A percentile compares a stretch with the other conserved stretches of the same genome.
Conservation (phyloP, 306 rosid genomes). For the Hippophae tibetana region DNA sequence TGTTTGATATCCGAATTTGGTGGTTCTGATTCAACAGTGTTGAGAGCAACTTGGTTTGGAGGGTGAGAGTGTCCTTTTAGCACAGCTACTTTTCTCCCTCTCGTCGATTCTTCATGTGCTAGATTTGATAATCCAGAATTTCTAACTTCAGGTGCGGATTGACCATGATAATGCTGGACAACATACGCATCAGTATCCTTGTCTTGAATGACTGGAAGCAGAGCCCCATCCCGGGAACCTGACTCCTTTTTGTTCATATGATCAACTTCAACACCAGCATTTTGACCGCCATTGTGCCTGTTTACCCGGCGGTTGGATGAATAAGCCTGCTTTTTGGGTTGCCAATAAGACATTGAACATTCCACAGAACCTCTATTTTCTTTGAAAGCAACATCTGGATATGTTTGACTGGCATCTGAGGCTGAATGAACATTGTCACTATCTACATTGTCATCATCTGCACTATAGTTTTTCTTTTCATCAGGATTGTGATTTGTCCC, state of each 20-base stretch:
- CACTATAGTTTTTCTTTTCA: constrained; percentile 31
- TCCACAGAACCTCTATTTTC: constrained; percentile 59
- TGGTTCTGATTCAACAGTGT: constrained; percentile 35
- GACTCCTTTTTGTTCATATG: constrained; percentile 26
- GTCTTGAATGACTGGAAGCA: constrained; percentile 19
- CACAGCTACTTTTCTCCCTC: constrained; percentile 40
- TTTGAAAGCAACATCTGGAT: constrained; percentile 32
- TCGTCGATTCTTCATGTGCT: constrained; percentile 36
- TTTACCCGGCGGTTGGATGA: constrained; percentile 38
- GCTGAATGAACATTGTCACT: constrained; percentile 32
- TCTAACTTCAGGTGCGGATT: constrained; percentile 26
- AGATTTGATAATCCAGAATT: constrained; percentile 33
- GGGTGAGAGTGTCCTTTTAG: constrained; percentile 49
- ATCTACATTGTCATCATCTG: constrained; percentile 28
- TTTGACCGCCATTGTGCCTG: constrained; percentile 30
- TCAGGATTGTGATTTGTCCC: constrained; percentile 46
- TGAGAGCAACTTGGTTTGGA: constrained; percentile 30
- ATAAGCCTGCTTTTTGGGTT: constrained; percentile 54
- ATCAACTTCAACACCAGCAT: constrained; percentile 27
- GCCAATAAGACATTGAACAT: constrained; percentile 60
- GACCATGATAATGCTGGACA: constrained; percentile 34
- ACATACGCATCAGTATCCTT: constrained; percentile 20
- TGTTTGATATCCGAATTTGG: constrained; percentile 38
- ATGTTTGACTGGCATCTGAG: constrained; percentile 38
- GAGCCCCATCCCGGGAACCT: constrained; percentile 22